Conservation (phyloP, 768 basidiomycete species). For the Auricularia sp. region DNA sequence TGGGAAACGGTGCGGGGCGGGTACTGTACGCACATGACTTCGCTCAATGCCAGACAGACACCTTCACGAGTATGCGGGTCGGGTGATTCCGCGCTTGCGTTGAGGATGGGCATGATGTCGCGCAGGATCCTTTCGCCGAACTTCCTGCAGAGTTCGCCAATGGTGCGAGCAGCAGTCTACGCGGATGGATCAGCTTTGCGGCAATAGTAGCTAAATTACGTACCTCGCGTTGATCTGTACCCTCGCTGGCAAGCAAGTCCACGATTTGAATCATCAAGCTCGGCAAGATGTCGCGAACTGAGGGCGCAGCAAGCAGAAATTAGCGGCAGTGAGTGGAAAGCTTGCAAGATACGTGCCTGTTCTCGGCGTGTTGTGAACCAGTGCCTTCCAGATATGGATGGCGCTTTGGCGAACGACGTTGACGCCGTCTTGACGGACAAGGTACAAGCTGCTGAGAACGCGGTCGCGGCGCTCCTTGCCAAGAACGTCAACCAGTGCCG, state of each 20-base stretch:
- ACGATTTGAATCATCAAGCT: conserved; percentile 74
- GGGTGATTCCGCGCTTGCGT: conserved; percentile 42
- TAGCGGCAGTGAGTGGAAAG: conserved; percentile 1
- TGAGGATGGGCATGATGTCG: conserved; percentile 74
- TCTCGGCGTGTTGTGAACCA: conserved; percentile 88
- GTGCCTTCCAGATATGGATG: conserved; percentile 94
- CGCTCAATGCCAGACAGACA: conserved; percentile 76
- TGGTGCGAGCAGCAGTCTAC: conserved; percentile 81
- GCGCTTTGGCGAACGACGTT: conserved; percentile 82
- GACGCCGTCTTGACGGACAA: conserved; percentile 89
- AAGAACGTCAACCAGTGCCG: conserved; percentile 78
- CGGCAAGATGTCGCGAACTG: conserved; percentile 83
- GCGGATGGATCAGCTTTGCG: not conserved
- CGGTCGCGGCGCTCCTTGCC: conserved; percentile 84
- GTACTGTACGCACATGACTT: conserved; percentile 59
- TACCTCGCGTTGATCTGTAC: conserved; percentile 86
- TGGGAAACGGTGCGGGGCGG: not conserved
- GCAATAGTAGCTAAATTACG: conserved; percentile 5
- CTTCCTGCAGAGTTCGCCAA: conserved; percentile 84
- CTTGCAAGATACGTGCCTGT: conserved; percentile 45
- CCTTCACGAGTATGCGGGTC: conserved; percentile 67
- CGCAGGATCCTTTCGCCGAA: conserved; percentile 86
- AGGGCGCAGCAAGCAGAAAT: conserved; percentile 7
- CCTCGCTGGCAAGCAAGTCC: conserved; percentile 63
- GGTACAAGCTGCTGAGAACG: conserved; percentile 80